Evolutionary conservation across 805 yeast genomes (phyloP), one percentile per base, ranked within the genome.

Genomic region (Ogataea methylovora): DNA sequence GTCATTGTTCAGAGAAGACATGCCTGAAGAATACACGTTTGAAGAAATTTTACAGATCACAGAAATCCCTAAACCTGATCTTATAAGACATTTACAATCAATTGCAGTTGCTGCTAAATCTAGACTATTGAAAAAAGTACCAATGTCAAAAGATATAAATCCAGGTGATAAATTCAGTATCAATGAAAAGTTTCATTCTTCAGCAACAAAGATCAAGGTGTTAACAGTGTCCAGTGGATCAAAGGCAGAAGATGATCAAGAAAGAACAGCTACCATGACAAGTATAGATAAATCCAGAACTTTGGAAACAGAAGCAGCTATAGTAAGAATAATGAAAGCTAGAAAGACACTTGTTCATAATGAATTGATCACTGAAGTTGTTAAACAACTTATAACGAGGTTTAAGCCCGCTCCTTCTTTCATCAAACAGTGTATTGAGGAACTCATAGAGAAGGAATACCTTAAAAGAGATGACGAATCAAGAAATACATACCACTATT

Each of bases 261-360:
- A 78, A 43, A 56, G 70, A 9, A 58, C 60, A 13, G 68, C 67
- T 34, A 79, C 84, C 0, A 59, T 77, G 52, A 67, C 67, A n/a
- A 59, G 65, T 24, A 63, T 85, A 21, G 68, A 69, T 26, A 79
- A 73, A 44, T 76, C 85, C 4, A 66, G 95, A 37, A 67, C 74
- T 38, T 67, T 69, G 36, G 84, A 79, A 48, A 63, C 82, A 3
- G 92, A 84, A 51, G 95, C 96, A 1, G 92, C 94, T 0, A 71
- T 87, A 36, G 94, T 87, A 5, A 67, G 96, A 33, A 75, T 80
- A n/a, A 79, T 87, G 90, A 87, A 87, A 58, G 69, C 84, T 1
- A 63, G 87, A 23, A 79, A 76, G 44, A 57, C 66, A 1, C 45
- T 80, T 35, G 63, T 55, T 18, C 90, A 83, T 51, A 76, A 75